Percentiles rank a stretch among this genome's conserved stretches.
Evolutionary conservation across 768 basidiomycete species (phyloP).

Genomic region (Hericium coralloides): DNA sequence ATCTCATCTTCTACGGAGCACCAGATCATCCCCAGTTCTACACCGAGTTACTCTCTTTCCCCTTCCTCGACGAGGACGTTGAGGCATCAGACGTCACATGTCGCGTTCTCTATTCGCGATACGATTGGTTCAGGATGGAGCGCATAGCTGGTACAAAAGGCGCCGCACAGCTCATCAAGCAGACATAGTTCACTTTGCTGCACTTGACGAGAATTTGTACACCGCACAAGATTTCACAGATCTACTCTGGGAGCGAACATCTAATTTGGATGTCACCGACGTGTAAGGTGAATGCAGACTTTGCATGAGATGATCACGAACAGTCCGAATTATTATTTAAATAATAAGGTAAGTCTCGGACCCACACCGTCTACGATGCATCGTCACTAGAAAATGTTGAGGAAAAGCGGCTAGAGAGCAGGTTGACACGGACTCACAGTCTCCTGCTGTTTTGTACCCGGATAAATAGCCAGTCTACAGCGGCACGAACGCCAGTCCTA

Average conservation of each 20-base stretch:
- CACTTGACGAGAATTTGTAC: neutral
- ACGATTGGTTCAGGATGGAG: constrained; percentile 83
- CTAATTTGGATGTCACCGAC: neutral
- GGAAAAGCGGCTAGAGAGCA: neutral
- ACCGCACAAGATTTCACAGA: too few relatives aligned
- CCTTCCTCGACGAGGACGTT: constrained; percentile 87
- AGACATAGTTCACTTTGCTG: neutral
- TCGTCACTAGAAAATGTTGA: neutral
- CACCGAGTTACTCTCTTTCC: constrained; percentile 80
- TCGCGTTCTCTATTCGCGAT: constrained; percentile 76
- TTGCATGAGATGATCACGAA: neutral
- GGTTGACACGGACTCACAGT: constrained; percentile 31
- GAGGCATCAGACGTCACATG: constrained; percentile 80
- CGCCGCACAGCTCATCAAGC: constrained; percentile 21
- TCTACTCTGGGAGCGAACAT: too few relatives aligned
- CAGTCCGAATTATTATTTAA: too few relatives aligned
- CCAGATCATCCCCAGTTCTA: constrained; percentile 91
- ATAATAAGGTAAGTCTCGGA: too few relatives aligned
- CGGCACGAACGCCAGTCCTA: constrained; percentile 83
- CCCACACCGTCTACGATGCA: neutral
- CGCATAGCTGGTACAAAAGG: constrained; percentile 57
- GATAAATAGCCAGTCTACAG: constrained; percentile 91
- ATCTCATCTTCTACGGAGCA: constrained; percentile 87
- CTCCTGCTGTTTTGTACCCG: constrained; percentile 81
- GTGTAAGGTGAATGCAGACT: neutral